phyloP scores from a whole-genome alignment of 1,139 yeast species.

The Yamadazyma buinensis region DNA sequence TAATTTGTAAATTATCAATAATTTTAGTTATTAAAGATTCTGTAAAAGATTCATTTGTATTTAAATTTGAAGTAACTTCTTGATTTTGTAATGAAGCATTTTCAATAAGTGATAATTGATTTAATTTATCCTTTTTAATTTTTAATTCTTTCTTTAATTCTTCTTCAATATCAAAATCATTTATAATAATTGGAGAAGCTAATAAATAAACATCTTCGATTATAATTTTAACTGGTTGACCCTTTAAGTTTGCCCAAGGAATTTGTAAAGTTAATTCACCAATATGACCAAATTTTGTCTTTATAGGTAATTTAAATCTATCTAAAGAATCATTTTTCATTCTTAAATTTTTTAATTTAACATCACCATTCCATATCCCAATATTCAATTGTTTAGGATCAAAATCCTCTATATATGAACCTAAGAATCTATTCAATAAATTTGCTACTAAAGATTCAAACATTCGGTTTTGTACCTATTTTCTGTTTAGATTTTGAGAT shows the following conservation, averaged over 20 bases:
- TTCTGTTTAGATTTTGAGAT: no score
- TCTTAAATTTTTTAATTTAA: constrained; percentile 70
- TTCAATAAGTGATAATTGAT: constrained; percentile 60
- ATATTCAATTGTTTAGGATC: constrained; percentile 92
- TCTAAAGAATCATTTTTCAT: constrained; percentile 84
- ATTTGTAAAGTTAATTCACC: constrained; percentile 89
- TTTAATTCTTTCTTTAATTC: constrained; percentile 61
- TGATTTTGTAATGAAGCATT: constrained; percentile 41
- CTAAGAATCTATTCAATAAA: constrained; percentile 50
- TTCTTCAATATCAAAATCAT: constrained; percentile 59
- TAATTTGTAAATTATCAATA: constrained; percentile 90
- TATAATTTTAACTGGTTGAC: constrained; percentile 87
- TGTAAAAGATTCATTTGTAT: constrained; percentile 72
- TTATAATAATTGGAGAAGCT: constrained; percentile 64
- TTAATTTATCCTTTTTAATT: constrained; percentile 64
- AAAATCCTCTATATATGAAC: constrained; percentile 85
- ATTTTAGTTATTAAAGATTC: constrained; percentile 86
- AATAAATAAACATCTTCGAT: constrained; percentile 84
- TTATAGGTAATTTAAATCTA: constrained; percentile 76
- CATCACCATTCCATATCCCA: constrained; percentile 98
- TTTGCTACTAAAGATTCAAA: constrained; percentile 57
- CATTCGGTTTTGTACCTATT: constrained; percentile 23
- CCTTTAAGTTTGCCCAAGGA: constrained; percentile 94
- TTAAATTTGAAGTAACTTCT: constrained; percentile 38
- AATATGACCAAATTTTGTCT: constrained; percentile 86